Base-by-base conservation (phyloP, 163 green algal species). In the Chloroidium sp. region DNA sequence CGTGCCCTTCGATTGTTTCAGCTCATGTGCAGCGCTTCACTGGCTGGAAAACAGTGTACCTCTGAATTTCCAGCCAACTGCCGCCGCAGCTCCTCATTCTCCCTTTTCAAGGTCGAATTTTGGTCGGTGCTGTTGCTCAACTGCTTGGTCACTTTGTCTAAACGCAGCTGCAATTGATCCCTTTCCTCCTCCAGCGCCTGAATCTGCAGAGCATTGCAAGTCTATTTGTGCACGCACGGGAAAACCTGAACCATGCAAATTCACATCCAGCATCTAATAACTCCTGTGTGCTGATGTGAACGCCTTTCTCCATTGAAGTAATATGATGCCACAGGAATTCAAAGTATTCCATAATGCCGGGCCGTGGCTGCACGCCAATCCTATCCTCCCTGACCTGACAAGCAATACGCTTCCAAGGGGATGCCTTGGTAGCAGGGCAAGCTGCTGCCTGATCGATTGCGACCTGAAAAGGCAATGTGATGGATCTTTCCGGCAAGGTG, bases 21-120 rank as follows among this genome's bases (percentile, higher is more conserved):
- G 36, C 36, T 36, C 36, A 36, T 36, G 36, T 36, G 36, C 36
- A 36, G 36, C 36, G 36, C 36, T 36, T 36, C 36, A 36, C 36
- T 36, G 36, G 36, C 36, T 36, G 36, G 36, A 36, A 36, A 36
- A 36, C 36, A 36, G 36, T 36, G 36, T 36, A 36, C 36, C 36
- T 36, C 36, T 36, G 36, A 36, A 36, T 36, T 36, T 36, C 36
- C 36, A 36, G 36, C 69, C 12, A 91, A 82, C 84, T 92, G 87
- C 69, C 90, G 87, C 2, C 87, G 79, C 77, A 93, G 74, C 78
- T 87, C 78, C 69, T 90, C 82, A 69, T 92, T 92, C 74, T 93
- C 88, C 80, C 90, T 87, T 3, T 82, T 79, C 10, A 93, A 84
- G 59, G 83, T 82, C 69, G 64, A 79, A 77, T 90, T 91, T 81